Conservation (phyloP, 2,329 filamentous ascomycete genomes). For the Fusarium xylarioides region DNA sequence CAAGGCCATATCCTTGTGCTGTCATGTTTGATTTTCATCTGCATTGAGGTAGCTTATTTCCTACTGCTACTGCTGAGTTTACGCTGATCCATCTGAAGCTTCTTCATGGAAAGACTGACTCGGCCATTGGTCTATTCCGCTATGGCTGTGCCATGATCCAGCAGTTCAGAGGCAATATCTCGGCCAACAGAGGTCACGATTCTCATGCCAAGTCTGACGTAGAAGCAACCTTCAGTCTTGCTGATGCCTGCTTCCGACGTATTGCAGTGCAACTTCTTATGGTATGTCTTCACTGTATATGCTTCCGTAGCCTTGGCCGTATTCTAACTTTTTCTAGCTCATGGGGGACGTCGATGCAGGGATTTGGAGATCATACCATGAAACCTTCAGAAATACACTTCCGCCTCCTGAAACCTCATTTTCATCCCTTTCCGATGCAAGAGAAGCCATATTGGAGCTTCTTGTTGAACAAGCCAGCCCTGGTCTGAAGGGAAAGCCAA, state of each 20-base stretch:
- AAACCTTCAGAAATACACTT: background rate
- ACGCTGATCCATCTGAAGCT: background rate
- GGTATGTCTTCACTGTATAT: background rate
- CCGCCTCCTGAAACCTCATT: background rate
- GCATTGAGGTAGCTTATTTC: conserved; percentile 3
- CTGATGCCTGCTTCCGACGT: conserved; percentile 5
- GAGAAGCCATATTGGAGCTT: conserved; percentile 12
- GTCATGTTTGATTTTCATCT: conserved; percentile 27
- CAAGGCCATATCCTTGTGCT: conserved; percentile 8
- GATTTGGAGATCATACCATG: background rate
- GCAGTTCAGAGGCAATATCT: background rate
- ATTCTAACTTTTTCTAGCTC: background rate
- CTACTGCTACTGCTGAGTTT: rapidly evolving
- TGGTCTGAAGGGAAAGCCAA: conserved; percentile 7
- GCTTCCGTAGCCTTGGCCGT: rapidly evolving
- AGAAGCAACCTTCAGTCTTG: background rate
- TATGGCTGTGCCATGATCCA: conserved; percentile 30
- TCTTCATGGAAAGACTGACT: conserved; percentile 24
- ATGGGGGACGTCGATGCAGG: conserved; percentile 3
- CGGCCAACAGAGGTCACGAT: rapidly evolving
- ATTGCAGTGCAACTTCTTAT: conserved; percentile 14
- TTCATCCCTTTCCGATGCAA: background rate
- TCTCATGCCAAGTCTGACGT: background rate
- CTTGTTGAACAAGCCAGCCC: conserved; percentile 18
- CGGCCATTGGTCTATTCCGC: conserved; percentile 18